These are phyloP conservation scores for Bruguiera sexangula DNA, from an alignment of 345 rosid species.

Conservation along the genomic window DNA sequence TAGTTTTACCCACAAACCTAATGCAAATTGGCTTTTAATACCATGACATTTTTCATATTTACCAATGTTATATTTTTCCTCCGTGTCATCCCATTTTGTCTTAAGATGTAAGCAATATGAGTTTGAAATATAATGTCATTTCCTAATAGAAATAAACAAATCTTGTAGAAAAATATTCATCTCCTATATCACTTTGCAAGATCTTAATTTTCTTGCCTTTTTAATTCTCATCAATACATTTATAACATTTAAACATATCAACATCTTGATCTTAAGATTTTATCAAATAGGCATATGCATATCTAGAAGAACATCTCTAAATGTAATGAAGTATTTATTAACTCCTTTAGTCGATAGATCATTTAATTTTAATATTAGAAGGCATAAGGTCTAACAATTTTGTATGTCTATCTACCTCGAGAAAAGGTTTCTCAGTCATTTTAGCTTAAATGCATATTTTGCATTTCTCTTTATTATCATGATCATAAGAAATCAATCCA, in stretches of 20 bases:
- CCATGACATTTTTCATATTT: slow-evolving; percentile 3
- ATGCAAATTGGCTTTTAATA: background rate
- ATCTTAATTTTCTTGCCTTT: background rate
- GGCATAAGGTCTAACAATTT: background rate
- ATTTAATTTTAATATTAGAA: slow-evolving; percentile 1
- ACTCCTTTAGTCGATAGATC: too few relatives aligned
- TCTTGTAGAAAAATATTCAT: slow-evolving; percentile 3
- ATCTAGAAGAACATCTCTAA: too few relatives aligned
- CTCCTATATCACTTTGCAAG: background rate
- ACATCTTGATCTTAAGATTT: background rate
- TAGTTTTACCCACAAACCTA: too few relatives aligned
- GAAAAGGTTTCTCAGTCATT: too few relatives aligned
- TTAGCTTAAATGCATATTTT: too few relatives aligned
- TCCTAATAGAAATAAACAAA: background rate
- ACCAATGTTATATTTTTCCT: background rate
- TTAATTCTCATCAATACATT: background rate
- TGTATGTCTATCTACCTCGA: background rate
- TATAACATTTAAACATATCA: background rate
- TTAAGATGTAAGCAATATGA: background rate
- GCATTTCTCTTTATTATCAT: too few relatives aligned
- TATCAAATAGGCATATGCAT: too few relatives aligned
- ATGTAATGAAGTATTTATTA: too few relatives aligned
- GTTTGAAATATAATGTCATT: background rate
- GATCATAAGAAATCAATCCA: too few relatives aligned
- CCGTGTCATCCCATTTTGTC: slow-evolving; percentile 4